Evolutionary conservation across 2,329 filamentous ascomycete species (phyloP), one percentile per base, ranked within the genome.

Genomic region (Diaporthe vexans): DNA sequence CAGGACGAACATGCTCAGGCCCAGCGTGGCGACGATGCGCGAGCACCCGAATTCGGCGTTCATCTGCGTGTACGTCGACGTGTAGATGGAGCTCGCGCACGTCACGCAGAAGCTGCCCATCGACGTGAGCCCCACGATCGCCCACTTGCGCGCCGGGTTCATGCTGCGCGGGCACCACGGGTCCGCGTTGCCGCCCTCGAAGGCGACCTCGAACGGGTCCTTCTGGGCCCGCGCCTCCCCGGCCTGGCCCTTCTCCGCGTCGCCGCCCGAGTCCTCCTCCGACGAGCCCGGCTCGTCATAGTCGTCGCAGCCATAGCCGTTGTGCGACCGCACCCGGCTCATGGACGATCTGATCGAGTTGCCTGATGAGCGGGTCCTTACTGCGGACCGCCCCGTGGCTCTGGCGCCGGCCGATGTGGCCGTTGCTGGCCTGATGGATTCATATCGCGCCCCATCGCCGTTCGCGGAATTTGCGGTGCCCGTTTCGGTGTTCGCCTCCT

Each of bases 31-130:
- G 33, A 97, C 88, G 67, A 94, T 86, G 73, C 90, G 88, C 0
- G 93, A 93, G 78, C 90, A 89, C 77, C 90, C 84, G 78, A 98
- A 97, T 74, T 97, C 94, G 35, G 86, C 84, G 76, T 92, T 91
- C 83, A 98, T 91, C 82, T 97, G 93, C 24, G 79, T 81, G 82
- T 98, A 98, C 0, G 94, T 97, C 17, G 91, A 91, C 0, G 95
- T 96, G 83, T 98, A 98, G 78, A 97, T 91, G n/a, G 95, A 97
- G 63, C 93, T 95, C 1, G 94, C 91, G 81, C 93, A 95, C 11
- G 95, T 97, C 93, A 98, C 95, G 82, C 94, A 96, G 74, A 97
- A 87, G 61, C 94, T 94, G 10, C 93, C 93, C 72, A 88, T 81
- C 13, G 92, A 91, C n/a, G 95, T 88, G 73, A 98, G 93, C 48